Evolutionary conservation across 2,329 filamentous ascomycete genomes (phyloP), one percentile per base, ranked within the genome.

Genomic region (Didymella arachidicola): DNA sequence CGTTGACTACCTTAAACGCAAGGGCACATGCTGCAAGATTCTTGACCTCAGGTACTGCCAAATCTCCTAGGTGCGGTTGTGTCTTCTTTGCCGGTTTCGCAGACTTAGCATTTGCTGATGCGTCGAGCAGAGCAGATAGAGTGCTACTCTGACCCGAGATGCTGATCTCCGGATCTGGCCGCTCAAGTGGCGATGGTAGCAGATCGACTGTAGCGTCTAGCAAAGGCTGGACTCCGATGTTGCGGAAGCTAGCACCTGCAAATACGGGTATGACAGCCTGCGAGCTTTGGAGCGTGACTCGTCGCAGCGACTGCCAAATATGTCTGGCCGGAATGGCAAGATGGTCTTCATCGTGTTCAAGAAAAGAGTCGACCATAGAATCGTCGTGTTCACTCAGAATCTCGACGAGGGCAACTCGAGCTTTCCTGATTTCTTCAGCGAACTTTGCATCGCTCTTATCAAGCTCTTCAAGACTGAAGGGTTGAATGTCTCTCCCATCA

Each of bases 1-100:
- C 94, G 65, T 94, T 90, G 63, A 95, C 92, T 6, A 98, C 95
- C 77, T 99, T 99, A 84, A 98, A 99, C 7, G 89, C 89, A 25
- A 91, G 77, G 1, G 87, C 88, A 66, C 88, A 91, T 30, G 84
- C 84, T 64, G 87, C 82, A 1, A 98, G 86, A 16, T 89, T 91
- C 26, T 82, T 77, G n/a, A 84, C 75, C 26, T 78, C 73, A 11
- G 69, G 53, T 53, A 74, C 48, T n/a, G 66, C 62, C 7, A 68
- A 16, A 19, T 43, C 49, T 54, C 47, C 6, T 11, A 53, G 50
- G 22, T 65, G 50, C n/a, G 64, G 58, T 5, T 62, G 61, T 43
- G 61, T 39, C 60, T 69, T 72, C 14, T 64, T 66, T 0, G 55
- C 18, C 6, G 63, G 36, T 16, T 62, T 63, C 2, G 55, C 43